phyloP scores from a whole-genome alignment of 2,329 filamentous ascomycete species.

The Colletotrichum horii region DNA sequence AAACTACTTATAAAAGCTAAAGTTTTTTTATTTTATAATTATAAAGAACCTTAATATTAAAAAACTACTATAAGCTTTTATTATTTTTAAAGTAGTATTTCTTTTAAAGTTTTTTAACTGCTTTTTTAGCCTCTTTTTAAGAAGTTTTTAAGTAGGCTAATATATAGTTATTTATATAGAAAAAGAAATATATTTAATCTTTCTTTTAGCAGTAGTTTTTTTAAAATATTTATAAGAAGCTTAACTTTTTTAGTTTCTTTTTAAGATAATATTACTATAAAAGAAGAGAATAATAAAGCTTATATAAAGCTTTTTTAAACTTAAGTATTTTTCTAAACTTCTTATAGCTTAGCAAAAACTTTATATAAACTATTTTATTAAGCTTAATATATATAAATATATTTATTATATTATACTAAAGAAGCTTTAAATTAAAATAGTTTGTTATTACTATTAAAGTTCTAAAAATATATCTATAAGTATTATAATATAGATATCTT shows the following conservation, averaged over 20 bases:
- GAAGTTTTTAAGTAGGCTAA: accelerated
- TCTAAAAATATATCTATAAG: neutral
- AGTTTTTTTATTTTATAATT: neutral
- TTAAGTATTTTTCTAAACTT: no score
- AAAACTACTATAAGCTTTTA: no score
- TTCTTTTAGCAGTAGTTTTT: neutral
- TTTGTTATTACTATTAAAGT: neutral
- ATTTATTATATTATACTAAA: neutral
- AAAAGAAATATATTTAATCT: neutral
- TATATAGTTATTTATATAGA: neutral
- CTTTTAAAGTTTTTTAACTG: no score
- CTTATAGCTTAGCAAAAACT: no score
- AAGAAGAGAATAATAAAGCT: no score
- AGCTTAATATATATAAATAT: neutral
- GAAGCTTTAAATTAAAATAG: neutral
- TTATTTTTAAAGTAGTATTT: no score
- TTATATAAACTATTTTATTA: no score
- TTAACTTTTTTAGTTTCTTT: no score
- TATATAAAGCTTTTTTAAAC: no score
- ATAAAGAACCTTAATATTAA: no score
- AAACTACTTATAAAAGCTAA: neutral
- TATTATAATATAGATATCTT: neutral
- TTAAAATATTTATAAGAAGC: neutral
- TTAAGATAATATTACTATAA: no score
- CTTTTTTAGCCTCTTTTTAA: no score